Base-by-base conservation (phyloP, 2,329 filamentous ascomycete genomes). In the Fusarium subglutinans region DNA sequence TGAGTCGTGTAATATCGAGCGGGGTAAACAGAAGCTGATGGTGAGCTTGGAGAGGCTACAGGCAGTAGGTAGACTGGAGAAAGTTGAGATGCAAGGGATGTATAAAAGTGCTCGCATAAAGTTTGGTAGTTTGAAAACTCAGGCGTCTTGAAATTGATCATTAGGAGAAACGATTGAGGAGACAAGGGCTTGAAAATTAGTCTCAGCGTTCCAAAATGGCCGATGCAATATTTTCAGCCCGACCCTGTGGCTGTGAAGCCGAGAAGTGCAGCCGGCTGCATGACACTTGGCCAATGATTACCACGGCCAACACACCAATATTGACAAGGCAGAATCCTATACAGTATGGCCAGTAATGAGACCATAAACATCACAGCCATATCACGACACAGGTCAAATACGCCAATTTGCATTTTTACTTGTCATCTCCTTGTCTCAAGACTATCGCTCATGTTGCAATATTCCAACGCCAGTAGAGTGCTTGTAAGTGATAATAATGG, bases 91-190 rank as follows among this genome's bases (percentile, higher is more conserved):
- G 28, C 11, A n/a, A 12, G 22, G 3, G 28, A 17, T 9, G 13
- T 33, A n/a, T 6, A n/a, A 33, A 48, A 30, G 5, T n/a, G 22
- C 5, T 14, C 47, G 15, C 28, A 18, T 22, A 24, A 51, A 10
- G 28, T 33, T 10, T 18, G 4, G 6, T 8, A 13, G 6, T 33
- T 33, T 9, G 3, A 5, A 54, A 17, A 22, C 8, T 8, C 8
- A 22, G 18, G 13, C 3, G 4, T 8, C 13, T 2, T 12, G 8
- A 1, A 26, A 9, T 17, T 9, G 7, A 11, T 15, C 10, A 15
- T 17, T 10, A 12, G 18, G 14, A 3, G 5, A 26, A 26, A 15
- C 18, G 5, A 6, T 6, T 17, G 24, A 45, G 54, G 6, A 28
- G 6, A 18, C 3, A 48, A 22, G 18, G 13, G 48, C 3, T 48